Percentiles rank a stretch among this genome's conserved stretches.
Conservation (phyloP, 1,284 basidiomycete genomes). For the Tranzscheliella williamsii region DNA sequence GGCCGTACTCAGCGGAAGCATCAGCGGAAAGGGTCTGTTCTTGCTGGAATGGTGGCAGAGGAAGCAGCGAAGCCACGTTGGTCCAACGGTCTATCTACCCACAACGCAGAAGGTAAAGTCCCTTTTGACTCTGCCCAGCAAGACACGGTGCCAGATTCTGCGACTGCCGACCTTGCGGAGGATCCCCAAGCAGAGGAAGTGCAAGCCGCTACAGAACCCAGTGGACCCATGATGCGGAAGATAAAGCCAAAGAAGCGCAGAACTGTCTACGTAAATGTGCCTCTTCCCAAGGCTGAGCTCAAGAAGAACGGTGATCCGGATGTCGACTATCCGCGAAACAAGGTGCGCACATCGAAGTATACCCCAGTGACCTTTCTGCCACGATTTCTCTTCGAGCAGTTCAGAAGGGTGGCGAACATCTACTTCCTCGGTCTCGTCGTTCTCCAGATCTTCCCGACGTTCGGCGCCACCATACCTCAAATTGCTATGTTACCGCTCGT, state of each 20-base stretch:
- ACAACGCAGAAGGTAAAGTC: slow-evolving; percentile 27
- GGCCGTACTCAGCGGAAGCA: slow-evolving; percentile 36
- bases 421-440: slow-evolving; percentile 86
- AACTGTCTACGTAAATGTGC: slow-evolving; percentile 54
- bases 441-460: slow-evolving; percentile 85
- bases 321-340: slow-evolving; percentile 81
- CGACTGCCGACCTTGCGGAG: slow-evolving; percentile 6
- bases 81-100: slow-evolving; percentile 23
- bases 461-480: slow-evolving; percentile 82
- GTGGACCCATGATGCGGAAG: slow-evolving; percentile 36
- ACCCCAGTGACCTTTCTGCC: slow-evolving; percentile 87
- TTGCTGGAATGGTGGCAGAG: slow-evolving; percentile 24
- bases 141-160: slow-evolving; percentile 2
- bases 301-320: slow-evolving; percentile 76
- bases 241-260: slow-evolving; percentile 49
- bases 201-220: slow-evolving; percentile 6
- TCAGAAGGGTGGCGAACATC: slow-evolving; percentile 78
- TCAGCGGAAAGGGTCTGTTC: slow-evolving; percentile 18
- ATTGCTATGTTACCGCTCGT: slow-evolving; percentile 84
- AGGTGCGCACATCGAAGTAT: slow-evolving; percentile 92
- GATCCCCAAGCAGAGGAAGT: not conserved
- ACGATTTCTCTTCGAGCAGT: slow-evolving; percentile 57
- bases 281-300: slow-evolving; percentile 68
- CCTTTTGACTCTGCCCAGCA: slow-evolving; percentile 51
- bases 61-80: slow-evolving; percentile 23